Base-by-base conservation (phyloP, 352 stramenopile species). In the Globisporangium takayamanum region DNA sequence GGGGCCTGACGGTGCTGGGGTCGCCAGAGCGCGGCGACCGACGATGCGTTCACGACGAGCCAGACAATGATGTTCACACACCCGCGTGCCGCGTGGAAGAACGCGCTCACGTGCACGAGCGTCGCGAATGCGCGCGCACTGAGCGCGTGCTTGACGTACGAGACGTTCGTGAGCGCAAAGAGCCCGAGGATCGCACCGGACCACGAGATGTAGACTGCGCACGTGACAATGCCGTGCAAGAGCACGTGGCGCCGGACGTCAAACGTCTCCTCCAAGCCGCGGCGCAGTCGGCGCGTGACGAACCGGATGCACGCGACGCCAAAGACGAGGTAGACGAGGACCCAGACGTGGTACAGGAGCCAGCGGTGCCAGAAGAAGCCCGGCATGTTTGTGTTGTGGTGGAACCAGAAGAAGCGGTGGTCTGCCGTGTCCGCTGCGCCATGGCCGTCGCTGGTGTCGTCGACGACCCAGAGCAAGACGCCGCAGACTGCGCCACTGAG, bases 61-160 rank as follows among this genome's bases (percentile, higher is more conserved):
- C 86, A 95, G 25, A 95, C 86, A 41, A 95, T 81, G 45, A 95
- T 78, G 57, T 94, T 93, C 25, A 94, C 70, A n/a, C 69, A 76
- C 1, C 86, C 84, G 20, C 85, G 72, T 10, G 85, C 87, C 10
- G 83, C 70, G 59, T 95, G 85, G 30, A 89, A 52, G 57, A 95
- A 95, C 11, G 85, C 85, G 48, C 80, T 85, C 48, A 91, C 45
- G 58, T 88, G 76, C 46, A 95, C 76, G 8, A 95, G 63, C 42
- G 79, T 71, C 51, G 69, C 60, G 55, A 92, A 89, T 16, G 69
- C 55, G 16, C 48, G n/a, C n/a, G 66, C 56, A 1, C 67, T 65
- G n/a, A 86, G 26, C 8, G 66, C 39, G 8, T 50, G 25, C 60
- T 89, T 84, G 5, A 80, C 60, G 3, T 54, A 48, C 11, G 64